phyloP scores from a whole-genome alignment of 768 basidiomycete genomes.

The Macrolepiota albuminosa region DNA sequence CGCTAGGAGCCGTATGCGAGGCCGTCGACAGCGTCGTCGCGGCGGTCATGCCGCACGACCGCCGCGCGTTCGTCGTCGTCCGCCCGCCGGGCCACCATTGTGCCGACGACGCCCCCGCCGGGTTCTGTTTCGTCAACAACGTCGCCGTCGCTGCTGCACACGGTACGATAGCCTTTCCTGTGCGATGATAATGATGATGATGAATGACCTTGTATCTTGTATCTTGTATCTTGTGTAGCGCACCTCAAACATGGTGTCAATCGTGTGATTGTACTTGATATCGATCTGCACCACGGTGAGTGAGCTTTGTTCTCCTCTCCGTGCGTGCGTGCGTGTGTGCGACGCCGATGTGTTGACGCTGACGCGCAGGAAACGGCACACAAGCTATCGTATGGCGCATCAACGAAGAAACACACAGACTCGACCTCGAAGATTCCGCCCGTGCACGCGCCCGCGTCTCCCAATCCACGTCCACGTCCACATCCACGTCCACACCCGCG shows the following conservation, averaged over 20 bases:
- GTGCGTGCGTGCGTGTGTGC: too few relatives aligned
- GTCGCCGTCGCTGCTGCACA: constrained; percentile 88
- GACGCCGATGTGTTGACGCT: too few relatives aligned
- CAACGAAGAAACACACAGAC: constrained; percentile 80
- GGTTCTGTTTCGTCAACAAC: constrained; percentile 96
- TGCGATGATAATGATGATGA: too few relatives aligned
- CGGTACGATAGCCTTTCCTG: constrained; percentile 48
- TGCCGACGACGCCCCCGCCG: constrained; percentile 82
- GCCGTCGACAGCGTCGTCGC: constrained; percentile 70
- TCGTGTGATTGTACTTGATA: constrained; percentile 83
- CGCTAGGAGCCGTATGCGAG: constrained; percentile 80
- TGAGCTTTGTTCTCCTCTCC: constrained; percentile 15
- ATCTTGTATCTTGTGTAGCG: constrained; percentile 37
- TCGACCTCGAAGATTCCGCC: constrained; percentile 52
- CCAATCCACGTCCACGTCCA: too few relatives aligned
- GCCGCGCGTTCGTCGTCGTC: constrained; percentile 63
- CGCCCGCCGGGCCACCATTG: constrained; percentile 95
- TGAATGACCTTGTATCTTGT: too few relatives aligned
- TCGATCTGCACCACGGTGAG: constrained; percentile 89
- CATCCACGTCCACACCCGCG: too few relatives aligned
- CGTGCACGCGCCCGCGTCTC: constrained; percentile 17
- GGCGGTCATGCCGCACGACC: constrained; percentile 5
- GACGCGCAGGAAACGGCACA: constrained; percentile 72
- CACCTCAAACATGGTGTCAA: constrained; percentile 75
- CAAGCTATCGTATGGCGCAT: constrained; percentile 90